Evolutionary conservation across 2,329 filamentous ascomycete species (phyloP).

Genomic region (Venturiaceae sp.): DNA sequence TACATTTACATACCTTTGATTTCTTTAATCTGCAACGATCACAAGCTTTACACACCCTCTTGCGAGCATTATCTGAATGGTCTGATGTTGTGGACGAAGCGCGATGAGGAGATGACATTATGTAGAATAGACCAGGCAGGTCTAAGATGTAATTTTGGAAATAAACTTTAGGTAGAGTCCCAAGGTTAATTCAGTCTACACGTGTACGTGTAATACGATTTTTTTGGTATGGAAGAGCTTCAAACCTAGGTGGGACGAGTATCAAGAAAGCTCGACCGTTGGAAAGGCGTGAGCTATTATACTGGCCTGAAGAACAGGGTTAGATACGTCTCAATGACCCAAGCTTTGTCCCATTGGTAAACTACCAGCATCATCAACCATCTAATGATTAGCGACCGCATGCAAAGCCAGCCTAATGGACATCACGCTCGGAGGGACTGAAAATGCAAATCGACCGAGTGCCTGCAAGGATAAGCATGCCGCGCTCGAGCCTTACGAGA

Average conservation of each 20-base stretch:
- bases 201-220: background rate
- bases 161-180: background rate
- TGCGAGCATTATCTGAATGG: conserved; percentile 39
- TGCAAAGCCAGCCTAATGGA: conserved; percentile 2
- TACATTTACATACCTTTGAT: conserved; percentile 41
- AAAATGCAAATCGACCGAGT: background rate
- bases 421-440: conserved; percentile 1
- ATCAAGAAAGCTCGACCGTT: background rate
- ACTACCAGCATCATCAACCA: conserved; percentile 2
- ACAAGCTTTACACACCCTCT: conserved; percentile 58
- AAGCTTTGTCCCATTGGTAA: conserved; percentile 2
- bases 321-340: conserved; percentile 1
- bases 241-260: background rate
- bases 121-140: background rate
- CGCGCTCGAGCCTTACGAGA: background rate
- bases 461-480: background rate
- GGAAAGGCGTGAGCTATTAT: background rate
- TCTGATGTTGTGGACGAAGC: background rate
- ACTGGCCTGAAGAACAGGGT: background rate
- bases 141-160: background rate
- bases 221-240: background rate
- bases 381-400: conserved; percentile 6
- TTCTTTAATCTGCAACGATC: conserved; percentile 58
- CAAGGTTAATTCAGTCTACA: background rate
- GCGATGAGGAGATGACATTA: conserved; percentile 8